Evolutionary conservation across 306 rosid species (phyloP).

Genomic region (Phaseolus lunatus): DNA sequence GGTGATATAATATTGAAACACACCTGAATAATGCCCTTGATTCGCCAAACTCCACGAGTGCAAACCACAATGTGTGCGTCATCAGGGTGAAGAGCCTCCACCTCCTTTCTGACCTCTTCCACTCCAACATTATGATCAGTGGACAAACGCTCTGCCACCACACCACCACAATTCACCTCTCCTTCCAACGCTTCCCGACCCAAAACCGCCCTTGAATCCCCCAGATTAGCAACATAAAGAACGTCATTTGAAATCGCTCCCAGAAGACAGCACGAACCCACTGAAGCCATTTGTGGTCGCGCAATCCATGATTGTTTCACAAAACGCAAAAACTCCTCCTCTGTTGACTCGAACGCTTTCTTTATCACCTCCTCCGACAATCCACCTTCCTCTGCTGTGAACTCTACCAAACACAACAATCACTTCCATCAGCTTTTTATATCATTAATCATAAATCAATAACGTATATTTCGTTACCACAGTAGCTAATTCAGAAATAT

Average conservation of each 20-base stretch:
- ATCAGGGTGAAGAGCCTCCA: constrained; percentile 79
- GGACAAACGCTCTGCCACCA: constrained; percentile 70
- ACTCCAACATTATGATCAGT: constrained; percentile 73
- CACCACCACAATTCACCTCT: constrained; percentile 33
- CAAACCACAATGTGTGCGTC: constrained; percentile 67
- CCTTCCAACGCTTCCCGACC: constrained; percentile 57
- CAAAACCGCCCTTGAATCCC: constrained; percentile 77
- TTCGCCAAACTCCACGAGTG: constrained; percentile 69
- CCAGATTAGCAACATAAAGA: constrained; percentile 72
- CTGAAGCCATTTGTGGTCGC: constrained; percentile 68
- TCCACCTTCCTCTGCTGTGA: constrained; percentile 63
- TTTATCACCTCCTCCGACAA: constrained; percentile 70
- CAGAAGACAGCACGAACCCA: constrained; percentile 75
- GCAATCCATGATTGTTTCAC: constrained; percentile 60
- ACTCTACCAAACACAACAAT: constrained; percentile 48
- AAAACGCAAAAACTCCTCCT: constrained; percentile 60
- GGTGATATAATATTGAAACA: not conserved
- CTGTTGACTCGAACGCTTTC: constrained; percentile 67
- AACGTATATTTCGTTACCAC: not conserved
- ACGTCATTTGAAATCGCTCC: constrained; percentile 63
- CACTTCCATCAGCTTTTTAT: not conserved
- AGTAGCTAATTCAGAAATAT: not conserved
- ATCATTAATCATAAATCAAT: not conserved
- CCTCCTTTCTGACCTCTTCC: constrained; percentile 73
- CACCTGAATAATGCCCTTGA: constrained; percentile 86